These are phyloP conservation scores for Xanthoceras sorbifolium DNA, from an alignment of 345 rosid genomes.

Conservation along the genomic window DNA sequence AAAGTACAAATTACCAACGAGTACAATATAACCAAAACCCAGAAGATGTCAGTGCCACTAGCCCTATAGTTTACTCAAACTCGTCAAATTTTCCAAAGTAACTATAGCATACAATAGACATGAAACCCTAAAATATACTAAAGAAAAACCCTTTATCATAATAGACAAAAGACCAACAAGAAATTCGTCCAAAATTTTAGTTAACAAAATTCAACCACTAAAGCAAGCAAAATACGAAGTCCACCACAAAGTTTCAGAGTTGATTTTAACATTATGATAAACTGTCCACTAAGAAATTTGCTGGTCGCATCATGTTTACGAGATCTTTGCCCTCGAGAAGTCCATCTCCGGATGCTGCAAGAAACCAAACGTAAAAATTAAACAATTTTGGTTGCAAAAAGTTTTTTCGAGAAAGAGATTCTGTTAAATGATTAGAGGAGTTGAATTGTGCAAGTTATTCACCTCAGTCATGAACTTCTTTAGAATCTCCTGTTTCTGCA, in stretches of 20 bases:
- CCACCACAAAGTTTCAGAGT: not conserved
- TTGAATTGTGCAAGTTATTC: not conserved
- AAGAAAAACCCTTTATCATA: not conserved
- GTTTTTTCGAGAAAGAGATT: not conserved
- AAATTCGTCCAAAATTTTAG: not conserved
- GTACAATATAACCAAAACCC: no score
- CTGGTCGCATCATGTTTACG: constrained; percentile 11
- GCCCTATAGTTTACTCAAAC: no score
- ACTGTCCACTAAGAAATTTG: not conserved
- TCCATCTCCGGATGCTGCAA: constrained; percentile 99
- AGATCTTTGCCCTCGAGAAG: constrained; percentile 79
- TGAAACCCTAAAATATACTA: not conserved
- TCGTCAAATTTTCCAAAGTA: no score
- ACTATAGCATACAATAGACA: no score
- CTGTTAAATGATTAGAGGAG: not conserved
- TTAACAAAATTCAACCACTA: not conserved
- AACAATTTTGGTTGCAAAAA: not conserved
- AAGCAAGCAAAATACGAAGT: not conserved
- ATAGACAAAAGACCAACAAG: not conserved
- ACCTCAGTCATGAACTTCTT: constrained; percentile 94
- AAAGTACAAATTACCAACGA: no score
- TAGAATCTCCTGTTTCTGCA: constrained; percentile 76
- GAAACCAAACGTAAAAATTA: not conserved
- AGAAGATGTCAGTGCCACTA: no score
- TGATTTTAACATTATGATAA: not conserved